Base-by-base conservation (phyloP, 257 asterid genomes). In the Penstemon davidsonii region DNA sequence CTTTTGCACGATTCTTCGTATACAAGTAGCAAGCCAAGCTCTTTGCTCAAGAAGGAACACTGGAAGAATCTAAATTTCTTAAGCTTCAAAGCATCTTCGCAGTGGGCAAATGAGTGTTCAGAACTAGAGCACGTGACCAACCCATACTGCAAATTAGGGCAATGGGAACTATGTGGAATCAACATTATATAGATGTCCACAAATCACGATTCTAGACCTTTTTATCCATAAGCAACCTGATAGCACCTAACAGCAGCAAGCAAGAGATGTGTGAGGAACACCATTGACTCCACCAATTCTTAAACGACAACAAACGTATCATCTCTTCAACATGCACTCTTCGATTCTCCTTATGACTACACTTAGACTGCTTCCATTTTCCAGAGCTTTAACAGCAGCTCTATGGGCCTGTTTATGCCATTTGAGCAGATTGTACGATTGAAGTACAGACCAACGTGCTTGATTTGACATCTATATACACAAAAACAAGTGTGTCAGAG, bases 401-500 rank as follows among this genome's bases (percentile, higher is more conserved):
- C 87, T 78, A 73, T 93, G 97, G n/a, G 96, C 97, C 49, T 68
- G 78, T 60, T 79, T 87, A 43, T 93, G 95, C 96, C 90, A 86
- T 69, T 90, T 90, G 54, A 93, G 90, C 50, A 93, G 85, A 81
- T 88, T 90, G 85, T 84, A 90, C 5, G 96, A 78, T 77, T 93
- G 99, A 76, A 93, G 78, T 47, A 93, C 89, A 3, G 96, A 87
- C 97, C 99, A 90, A 75, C 97, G 90, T 38, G 99, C 99, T 88
- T 90, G 99, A 80, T 88, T 93, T 46, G 99, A 88, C 97, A 90
- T 93, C 97, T 93, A 69, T 8, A 47, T 0, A 55, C 38, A 46
- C 39, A n/a, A 54, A 59, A 4, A 18, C 13, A 9, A 49, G n/a
- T n/a, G 44, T 57, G 53, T 71, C 52, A 70, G 38, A 44, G 40